A percentile compares a stretch with the other conserved stretches of the same genome.
Conservation (phyloP, 441 rosid genomes). For the Mallotus japonicus region DNA sequence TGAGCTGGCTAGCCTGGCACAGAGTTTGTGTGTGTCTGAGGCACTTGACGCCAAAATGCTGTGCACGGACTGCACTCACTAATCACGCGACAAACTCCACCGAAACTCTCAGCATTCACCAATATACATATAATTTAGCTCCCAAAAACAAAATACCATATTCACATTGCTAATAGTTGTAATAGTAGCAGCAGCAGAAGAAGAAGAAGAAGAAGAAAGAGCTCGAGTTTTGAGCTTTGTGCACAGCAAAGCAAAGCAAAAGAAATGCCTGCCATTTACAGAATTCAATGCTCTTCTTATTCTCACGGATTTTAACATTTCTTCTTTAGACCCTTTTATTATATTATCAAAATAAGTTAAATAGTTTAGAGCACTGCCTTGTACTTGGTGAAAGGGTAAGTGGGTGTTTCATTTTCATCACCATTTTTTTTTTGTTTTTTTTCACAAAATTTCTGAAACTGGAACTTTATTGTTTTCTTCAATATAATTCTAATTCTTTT, state of each 20-base stretch:
- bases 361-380: background rate
- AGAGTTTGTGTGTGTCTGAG: background rate
- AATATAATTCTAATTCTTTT: background rate
- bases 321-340: background rate
- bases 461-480: no score
- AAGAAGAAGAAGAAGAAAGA: constrained; percentile 21
- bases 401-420: background rate
- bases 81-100: background rate
- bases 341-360: background rate
- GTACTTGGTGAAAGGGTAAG: constrained; percentile 8
- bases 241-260: constrained; percentile 41
- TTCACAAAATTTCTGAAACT: no score
- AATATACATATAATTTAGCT: no score
- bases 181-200: background rate
- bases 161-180: background rate
- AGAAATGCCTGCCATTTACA: constrained; percentile 27
- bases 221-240: constrained; percentile 9
- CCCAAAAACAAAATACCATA: no score
- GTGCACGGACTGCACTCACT: background rate
- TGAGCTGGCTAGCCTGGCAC: no score
- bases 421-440: background rate
- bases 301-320: constrained; percentile 21
- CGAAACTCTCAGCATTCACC: background rate
- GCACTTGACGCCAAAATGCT: background rate
- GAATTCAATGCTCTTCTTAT: constrained; percentile 37